phyloP scores from a whole-genome alignment of 805 yeast genomes.

The Blastobotrys attinorum region DNA sequence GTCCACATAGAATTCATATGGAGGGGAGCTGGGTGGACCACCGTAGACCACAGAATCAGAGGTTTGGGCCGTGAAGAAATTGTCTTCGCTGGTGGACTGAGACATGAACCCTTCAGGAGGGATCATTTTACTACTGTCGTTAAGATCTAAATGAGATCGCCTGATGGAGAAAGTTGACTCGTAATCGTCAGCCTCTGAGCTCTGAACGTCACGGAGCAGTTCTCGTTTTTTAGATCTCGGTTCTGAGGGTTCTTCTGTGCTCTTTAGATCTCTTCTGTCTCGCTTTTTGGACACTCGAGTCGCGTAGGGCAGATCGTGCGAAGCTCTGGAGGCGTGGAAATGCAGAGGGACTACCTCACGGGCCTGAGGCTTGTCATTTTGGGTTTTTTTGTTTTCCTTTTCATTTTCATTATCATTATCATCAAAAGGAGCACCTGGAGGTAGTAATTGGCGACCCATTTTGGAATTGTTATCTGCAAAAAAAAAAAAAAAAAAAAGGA shows the following conservation, averaged over 20 bases:
- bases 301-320: constrained; percentile 2
- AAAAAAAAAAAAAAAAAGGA: too few species aligned
- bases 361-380: neutral
- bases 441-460: neutral
- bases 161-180: neutral
- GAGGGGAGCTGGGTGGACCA: neutral
- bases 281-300: neutral
- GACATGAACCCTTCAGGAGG: too few species aligned
- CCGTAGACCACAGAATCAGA: neutral
- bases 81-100: neutral
- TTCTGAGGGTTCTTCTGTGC: neutral
- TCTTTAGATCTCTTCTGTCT: neutral
- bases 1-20: neutral
- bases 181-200: neutral
- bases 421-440: neutral
- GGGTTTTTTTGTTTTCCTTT: too few species aligned
- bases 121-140: neutral
- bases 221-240: neutral
- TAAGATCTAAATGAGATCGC: neutral
- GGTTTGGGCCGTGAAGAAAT: neutral
- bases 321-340: neutral
- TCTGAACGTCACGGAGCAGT: too few species aligned
- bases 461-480: too few species aligned
- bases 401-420: neutral
- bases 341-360: constrained; percentile 1